Base-by-base conservation (phyloP, 768 basidiomycete genomes). In the Lactarius evosmus region DNA sequence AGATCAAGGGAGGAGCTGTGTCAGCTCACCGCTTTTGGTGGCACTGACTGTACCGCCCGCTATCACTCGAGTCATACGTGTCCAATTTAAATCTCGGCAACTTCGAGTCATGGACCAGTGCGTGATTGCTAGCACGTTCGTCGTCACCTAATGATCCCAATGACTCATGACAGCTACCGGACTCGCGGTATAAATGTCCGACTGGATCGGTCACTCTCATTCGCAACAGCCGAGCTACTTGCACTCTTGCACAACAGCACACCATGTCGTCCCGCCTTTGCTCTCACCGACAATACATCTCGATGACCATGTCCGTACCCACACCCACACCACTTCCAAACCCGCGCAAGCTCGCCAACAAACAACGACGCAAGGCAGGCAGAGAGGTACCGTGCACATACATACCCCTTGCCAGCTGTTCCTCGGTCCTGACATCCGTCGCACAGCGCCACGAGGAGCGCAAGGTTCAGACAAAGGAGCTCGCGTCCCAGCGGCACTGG, bases 361-460 rank as follows among this genome's bases (percentile, higher is more conserved):
- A 56, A 19, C 27, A 44, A 6, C 64, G 64, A 30, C 64, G 64
- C 59, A 34, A 33, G 7, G 40, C 32, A n/a, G 64, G 64, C 54
- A 55, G 64, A 44, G 64, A 65, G 60, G 64, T 41, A 44, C 46
- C 54, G 8, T 14, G 12, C 6, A 5, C n/a, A n/a, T n/a, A n/a
- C n/a, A n/a, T n/a, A n/a, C 4, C 25, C 16, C 22, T 30, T n/a
- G 4, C 22, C 32, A 6, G 41, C 4, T 2, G 5, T 16, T 11
- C 11, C 4, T 17, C 12, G 19, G 27, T 29, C 9, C 27, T 29
- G 33, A n/a, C 33, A 12, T 12, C 11, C n/a, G 3, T 19, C 12
- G 22, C 50, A 1, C 49, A 65, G 64, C 64, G 59, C 3, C 64
- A 65, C 59, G 64, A 65, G 6, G 59, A 65, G 33, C 64, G 50